Evolutionary conservation across 176 grass and related monocot genomes (phyloP).

Genomic region (Cymbopogon citratus): DNA sequence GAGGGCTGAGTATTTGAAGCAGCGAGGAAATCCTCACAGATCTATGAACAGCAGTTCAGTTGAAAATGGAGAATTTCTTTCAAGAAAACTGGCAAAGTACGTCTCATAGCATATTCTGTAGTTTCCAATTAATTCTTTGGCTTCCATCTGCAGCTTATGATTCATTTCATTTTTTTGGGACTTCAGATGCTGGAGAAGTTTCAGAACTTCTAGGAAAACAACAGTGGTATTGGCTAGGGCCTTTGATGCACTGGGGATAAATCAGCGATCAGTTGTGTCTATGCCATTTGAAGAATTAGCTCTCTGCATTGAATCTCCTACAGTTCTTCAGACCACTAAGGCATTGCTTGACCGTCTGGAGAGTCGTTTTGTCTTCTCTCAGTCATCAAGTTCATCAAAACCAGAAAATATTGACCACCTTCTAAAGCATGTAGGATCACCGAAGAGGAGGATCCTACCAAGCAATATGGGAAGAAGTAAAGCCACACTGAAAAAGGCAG

Average conservation of each 20-base stretch:
- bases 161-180: background rate
- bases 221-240: slow-evolving; percentile 55
- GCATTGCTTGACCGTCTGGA: slow-evolving; percentile 73
- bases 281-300: slow-evolving; percentile 89
- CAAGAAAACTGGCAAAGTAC: slow-evolving; percentile 76
- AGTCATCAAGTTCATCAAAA: slow-evolving; percentile 45
- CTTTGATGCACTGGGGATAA: slow-evolving; percentile 54
- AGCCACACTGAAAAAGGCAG: slow-evolving; percentile 24
- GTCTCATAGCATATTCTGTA: background rate
- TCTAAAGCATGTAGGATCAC: slow-evolving; percentile 67
- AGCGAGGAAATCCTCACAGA: slow-evolving; percentile 48
- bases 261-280: slow-evolving; percentile 45
- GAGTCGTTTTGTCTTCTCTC: slow-evolving; percentile 59
- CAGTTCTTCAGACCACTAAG: slow-evolving; percentile 64
- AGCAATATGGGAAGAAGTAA: slow-evolving; percentile 32
- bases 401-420: slow-evolving; percentile 76
- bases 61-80: slow-evolving; percentile 66
- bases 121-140: slow-evolving; percentile 4
- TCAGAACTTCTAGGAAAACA: slow-evolving; percentile 72
- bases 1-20: slow-evolving; percentile 70
- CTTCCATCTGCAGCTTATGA: slow-evolving; percentile 1
- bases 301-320: slow-evolving; percentile 57
- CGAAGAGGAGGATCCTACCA: slow-evolving; percentile 36
- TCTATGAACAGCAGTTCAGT: slow-evolving; percentile 31
- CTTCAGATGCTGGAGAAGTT: slow-evolving; percentile 75